phyloP scores from a whole-genome alignment of 2,329 filamentous ascomycete species.

The Apiospora saccharicola region DNA sequence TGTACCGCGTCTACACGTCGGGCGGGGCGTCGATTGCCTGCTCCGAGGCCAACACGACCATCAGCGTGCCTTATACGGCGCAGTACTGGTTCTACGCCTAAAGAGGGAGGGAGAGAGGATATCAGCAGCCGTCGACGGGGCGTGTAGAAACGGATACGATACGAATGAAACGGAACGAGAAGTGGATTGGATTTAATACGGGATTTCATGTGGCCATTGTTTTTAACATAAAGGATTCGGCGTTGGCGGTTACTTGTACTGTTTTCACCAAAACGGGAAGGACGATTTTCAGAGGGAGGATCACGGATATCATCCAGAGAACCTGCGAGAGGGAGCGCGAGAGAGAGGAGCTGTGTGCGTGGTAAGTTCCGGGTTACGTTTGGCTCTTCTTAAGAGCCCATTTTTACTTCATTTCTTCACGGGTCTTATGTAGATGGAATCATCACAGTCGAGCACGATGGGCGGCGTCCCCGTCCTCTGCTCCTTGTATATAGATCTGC shows the following conservation, averaged over 20 bases:
- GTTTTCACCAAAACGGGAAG: not conserved
- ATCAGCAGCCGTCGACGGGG: not conserved
- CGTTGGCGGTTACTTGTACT: not conserved
- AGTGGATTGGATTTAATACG: not conserved
- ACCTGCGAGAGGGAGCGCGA: not conserved
- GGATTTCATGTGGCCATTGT: not conserved
- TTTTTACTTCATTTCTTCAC: not conserved
- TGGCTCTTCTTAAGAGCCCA: not conserved
- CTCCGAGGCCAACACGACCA: conserved; percentile 44
- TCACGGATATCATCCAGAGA: not conserved
- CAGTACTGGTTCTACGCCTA: conserved; percentile 65
- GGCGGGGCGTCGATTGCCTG: conserved; percentile 58
- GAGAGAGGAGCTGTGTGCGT: not conserved
- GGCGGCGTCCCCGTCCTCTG: not conserved
- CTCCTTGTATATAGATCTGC: conserved; percentile 1
- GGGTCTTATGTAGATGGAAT: conserved; percentile 8
- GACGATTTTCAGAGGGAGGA: not conserved
- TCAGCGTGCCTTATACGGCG: conserved; percentile 64
- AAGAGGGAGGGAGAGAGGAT: not conserved
- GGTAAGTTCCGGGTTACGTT: not conserved
- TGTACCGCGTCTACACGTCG: conserved; percentile 64
- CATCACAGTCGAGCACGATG: not conserved
- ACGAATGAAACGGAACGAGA: not conserved
- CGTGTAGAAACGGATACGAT: not conserved
- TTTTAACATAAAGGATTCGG: not conserved